phyloP scores from a whole-genome alignment of 768 basidiomycete genomes.

The Suillus americanus region DNA sequence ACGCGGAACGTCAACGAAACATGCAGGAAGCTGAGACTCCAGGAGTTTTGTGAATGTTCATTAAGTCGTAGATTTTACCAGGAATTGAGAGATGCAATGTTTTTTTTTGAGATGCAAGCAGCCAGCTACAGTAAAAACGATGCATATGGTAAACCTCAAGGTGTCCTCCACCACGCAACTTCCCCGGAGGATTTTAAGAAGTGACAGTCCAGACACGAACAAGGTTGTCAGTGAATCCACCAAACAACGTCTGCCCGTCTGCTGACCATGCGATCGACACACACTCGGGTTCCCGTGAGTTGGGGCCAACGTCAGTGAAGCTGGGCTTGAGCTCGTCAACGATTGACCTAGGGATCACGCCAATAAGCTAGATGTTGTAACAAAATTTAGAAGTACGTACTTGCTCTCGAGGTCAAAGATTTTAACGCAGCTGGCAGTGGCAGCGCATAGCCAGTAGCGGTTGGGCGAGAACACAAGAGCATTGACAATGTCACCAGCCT shows the following conservation, averaged over 20 bases:
- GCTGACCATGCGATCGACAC: slow-evolving; percentile 98
- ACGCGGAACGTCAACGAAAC: slow-evolving; percentile 60
- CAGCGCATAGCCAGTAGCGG: slow-evolving; percentile 99
- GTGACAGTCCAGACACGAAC: slow-evolving; percentile 91
- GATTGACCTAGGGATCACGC: slow-evolving; percentile 63
- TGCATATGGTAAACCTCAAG: slow-evolving; percentile 16
- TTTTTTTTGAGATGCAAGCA: slow-evolving; percentile 21
- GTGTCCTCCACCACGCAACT: slow-evolving; percentile 16
- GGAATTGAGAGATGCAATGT: slow-evolving; percentile 15
- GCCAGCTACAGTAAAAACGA: slow-evolving; percentile 24
- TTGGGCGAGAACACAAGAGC: slow-evolving; percentile 99
- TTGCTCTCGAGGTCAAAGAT: slow-evolving; percentile 99
- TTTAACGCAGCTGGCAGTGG: slow-evolving; percentile 95
- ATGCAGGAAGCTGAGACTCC: slow-evolving; percentile 48
- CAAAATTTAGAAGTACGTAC: slow-evolving; percentile 47
- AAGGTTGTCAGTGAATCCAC: slow-evolving; percentile 93
- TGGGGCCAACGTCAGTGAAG: slow-evolving; percentile 73
- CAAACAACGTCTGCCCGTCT: slow-evolving; percentile 96
- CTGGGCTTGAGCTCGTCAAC: slow-evolving; percentile 99
- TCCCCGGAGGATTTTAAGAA: slow-evolving; percentile 34
- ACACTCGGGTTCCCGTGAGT: slow-evolving; percentile 83
- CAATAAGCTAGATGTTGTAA: slow-evolving; percentile 4
- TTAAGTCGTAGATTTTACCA: not conserved
- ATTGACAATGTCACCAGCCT: slow-evolving; percentile 98
- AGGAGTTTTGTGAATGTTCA: not conserved